Evolutionary conservation across 495 filamentous ascomycete species (phyloP).

Genomic region (Aspergillus taichungensis): DNA sequence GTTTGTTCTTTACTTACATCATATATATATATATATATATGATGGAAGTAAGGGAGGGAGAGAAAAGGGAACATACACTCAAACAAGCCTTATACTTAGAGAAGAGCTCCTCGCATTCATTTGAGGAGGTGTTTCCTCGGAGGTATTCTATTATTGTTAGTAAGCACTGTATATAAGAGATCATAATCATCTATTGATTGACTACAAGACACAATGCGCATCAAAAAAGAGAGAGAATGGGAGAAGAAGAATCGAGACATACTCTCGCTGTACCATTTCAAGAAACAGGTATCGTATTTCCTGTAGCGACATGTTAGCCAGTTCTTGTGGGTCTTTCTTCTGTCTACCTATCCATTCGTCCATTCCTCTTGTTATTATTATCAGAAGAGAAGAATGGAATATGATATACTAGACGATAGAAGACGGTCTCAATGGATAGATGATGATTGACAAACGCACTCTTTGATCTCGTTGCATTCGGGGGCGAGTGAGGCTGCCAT

Average conservation of each 20-base stretch:
- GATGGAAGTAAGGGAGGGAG: background rate
- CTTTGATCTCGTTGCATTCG: constrained; percentile 83
- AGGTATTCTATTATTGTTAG: constrained; percentile 63
- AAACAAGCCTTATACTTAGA: constrained; percentile 77
- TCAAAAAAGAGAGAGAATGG: background rate
- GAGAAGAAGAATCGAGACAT: constrained; percentile 18
- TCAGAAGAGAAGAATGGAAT: background rate
- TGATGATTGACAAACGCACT: constrained; percentile 55
- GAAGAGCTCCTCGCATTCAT: constrained; percentile 81
- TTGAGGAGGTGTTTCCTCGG: constrained; percentile 63
- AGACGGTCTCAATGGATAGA: background rate
- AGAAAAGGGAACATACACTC: constrained; percentile 49
- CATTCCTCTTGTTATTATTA: constrained; percentile 1
- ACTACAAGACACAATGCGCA: no score
- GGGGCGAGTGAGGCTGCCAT: constrained; percentile 55
- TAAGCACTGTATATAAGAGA: no score
- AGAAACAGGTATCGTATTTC: constrained; percentile 84
- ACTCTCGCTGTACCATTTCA: constrained; percentile 98
- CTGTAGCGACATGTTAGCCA: constrained; percentile 30
- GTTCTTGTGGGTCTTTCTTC: no score
- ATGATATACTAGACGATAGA: background rate
- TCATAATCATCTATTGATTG: no score
- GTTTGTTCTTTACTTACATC: no score
- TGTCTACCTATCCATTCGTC: no score
- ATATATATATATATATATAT: background rate